Conservation (phyloP, 164 flowering plant genomes). For the Platanus orientalis region DNA sequence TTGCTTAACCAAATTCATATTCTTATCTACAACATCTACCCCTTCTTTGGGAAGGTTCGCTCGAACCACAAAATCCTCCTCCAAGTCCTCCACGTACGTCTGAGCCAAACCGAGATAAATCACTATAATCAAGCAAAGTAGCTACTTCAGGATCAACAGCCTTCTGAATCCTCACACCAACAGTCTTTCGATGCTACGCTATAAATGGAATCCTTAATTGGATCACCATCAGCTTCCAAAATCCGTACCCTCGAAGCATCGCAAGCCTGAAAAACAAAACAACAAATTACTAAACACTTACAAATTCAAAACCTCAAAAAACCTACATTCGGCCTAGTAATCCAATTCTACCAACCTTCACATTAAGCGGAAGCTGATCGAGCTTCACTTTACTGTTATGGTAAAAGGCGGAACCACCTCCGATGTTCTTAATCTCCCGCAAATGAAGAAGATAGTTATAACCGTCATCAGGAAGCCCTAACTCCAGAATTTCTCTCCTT, state of each 20-base stretch:
- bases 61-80: slow-evolving; percentile 80
- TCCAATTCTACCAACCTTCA: slow-evolving; percentile 50
- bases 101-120: slow-evolving; percentile 63
- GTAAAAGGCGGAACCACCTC: slow-evolving; percentile 71
- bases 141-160: slow-evolving; percentile 75
- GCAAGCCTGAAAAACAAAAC: slow-evolving; percentile 50
- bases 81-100: slow-evolving; percentile 84
- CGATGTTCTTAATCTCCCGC: slow-evolving; percentile 76
- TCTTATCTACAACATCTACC: slow-evolving; percentile 26
- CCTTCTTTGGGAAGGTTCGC: slow-evolving; percentile 55
- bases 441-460: slow-evolving; percentile 78
- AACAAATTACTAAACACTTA: not conserved
- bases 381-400: slow-evolving; percentile 61
- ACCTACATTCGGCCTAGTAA: not conserved
- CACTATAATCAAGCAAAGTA: slow-evolving; percentile 64
- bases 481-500: slow-evolving; percentile 76
- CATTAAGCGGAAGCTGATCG: slow-evolving; percentile 57
- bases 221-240: slow-evolving; percentile 26
- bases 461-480: slow-evolving; percentile 96
- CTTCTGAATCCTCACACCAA: slow-evolving; percentile 60
- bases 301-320: too few species aligned
- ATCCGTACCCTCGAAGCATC: slow-evolving; percentile 75
- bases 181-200: slow-evolving; percentile 55
- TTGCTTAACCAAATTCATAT: slow-evolving; percentile 15
- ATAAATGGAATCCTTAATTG: slow-evolving; percentile 36